These are phyloP conservation scores for Colletotrichum chlorophyti DNA, from an alignment of 2,329 filamentous ascomycete species.

Conservation along the genomic window DNA sequence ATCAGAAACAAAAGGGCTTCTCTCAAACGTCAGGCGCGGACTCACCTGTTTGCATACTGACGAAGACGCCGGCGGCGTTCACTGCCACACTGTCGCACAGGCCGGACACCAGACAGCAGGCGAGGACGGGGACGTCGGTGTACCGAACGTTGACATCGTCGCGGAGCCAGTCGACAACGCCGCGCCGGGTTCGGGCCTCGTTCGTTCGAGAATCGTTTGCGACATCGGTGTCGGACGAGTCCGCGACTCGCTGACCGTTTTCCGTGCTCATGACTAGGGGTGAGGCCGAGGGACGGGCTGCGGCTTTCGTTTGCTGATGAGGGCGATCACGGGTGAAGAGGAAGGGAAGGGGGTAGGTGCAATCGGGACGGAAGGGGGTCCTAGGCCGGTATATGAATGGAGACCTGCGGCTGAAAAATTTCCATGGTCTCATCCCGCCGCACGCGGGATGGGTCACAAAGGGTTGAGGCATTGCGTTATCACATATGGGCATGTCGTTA, in stretches of 20 bases:
- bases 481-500: constrained; percentile 19
- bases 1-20: background rate
- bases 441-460: constrained; percentile 5
- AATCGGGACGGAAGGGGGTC: background rate
- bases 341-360: background rate
- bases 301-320: too few species aligned
- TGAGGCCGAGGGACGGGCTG: background rate
- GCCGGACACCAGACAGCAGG: constrained; percentile 46
- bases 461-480: constrained; percentile 26
- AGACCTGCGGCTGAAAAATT: background rate
- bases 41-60: constrained; percentile 46
- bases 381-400: constrained; percentile 7
- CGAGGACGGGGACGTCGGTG: constrained; percentile 46
- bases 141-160: constrained; percentile 28
- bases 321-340: too few species aligned
- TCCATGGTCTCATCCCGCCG: background rate
- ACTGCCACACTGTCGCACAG: constrained; percentile 48
- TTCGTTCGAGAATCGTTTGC: background rate
- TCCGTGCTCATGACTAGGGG: constrained; percentile 9
- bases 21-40: background rate
- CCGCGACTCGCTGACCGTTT: constrained; percentile 16
- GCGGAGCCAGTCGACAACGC: constrained; percentile 24
- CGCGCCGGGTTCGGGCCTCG: background rate
- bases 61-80: constrained; percentile 46
- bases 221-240: constrained; percentile 19